Conservation (phyloP, 2,329 filamentous ascomycete genomes). For the Colletotrichum eremochloae region DNA sequence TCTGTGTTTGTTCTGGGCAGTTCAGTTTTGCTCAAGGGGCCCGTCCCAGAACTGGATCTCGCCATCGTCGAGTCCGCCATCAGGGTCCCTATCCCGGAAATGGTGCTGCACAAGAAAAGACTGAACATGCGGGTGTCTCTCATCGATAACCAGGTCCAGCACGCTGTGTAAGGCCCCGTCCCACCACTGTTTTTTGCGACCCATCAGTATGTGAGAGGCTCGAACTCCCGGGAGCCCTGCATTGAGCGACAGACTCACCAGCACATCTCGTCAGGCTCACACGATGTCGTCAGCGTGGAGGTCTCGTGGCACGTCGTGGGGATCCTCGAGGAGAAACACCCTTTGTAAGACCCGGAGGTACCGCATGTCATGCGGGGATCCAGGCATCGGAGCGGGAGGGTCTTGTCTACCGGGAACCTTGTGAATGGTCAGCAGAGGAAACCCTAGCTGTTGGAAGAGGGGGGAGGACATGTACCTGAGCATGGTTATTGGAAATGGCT, state of each 20-base stretch:
- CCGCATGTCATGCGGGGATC: background rate
- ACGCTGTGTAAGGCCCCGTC: background rate
- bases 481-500: background rate
- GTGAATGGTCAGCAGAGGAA: background rate
- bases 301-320: conserved; percentile 22
- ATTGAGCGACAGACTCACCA: conserved; percentile 2
- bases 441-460: fast-evolving
- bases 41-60: background rate
- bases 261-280: conserved; percentile 11
- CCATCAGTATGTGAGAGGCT: background rate
- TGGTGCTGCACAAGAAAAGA: conserved; percentile 1
- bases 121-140: background rate
- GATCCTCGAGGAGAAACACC: conserved; percentile 8
- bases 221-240: background rate
- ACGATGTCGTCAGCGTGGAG: background rate
- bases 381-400: conserved; percentile 2
- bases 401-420: background rate
- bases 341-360: conserved; percentile 22
- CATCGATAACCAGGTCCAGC: conserved; percentile 18
- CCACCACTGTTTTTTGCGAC: background rate
- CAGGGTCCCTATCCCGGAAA: background rate
- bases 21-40: background rate
- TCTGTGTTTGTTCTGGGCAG: background rate
- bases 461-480: background rate
- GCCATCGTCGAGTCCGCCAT: background rate